Base-by-base conservation (phyloP, 371 early-diverging fungal species). In the Syncephalastrum monosporum region DNA sequence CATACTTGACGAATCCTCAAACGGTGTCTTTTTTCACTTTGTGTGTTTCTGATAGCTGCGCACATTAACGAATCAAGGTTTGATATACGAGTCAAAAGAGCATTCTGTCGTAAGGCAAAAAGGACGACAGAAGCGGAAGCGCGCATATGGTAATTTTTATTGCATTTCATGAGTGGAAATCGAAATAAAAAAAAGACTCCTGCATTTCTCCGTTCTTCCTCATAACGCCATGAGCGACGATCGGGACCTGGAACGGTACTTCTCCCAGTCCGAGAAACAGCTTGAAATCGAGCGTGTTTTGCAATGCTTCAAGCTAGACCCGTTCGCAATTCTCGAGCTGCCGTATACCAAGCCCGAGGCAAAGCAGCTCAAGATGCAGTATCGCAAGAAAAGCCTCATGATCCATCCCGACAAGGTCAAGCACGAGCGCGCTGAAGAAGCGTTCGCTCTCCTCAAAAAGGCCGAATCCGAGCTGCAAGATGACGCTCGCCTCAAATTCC, bases 331-430 rank as follows among this genome's bases (percentile, higher is more conserved):
- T 53, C 83, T 95, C 1, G 87, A 89, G 16, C 76, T 94, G n/a
- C 80, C 89, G 4, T 74, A 71, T 29, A 67, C 50, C 17, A 83
- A 81, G 50, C 75, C 72, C 44, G 76, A 82, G 3, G 59, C 82
- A 3, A 79, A 85, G 43, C 80, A 83, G 14, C 74, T 92, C 69
- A 91, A 91, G 62, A 57, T 80, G 45, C 82, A 83, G 3, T 95
- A 91, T 77, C 84, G 96, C 33, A 86, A 83, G 57, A 91, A 91
- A 66, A 92, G 93, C 56, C 82, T 93, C 19, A 89, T 92, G 69
- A 88, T 92, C 33, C 96, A 95, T 63, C 96, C 96, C 3, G 96
- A 95, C 71, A 95, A 92, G 62, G 81, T 85, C 33, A 79, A 84
- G 52, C 93, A 93, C 62, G 84, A 84, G 17, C 68, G 77, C 13